Base-by-base conservation (phyloP, 177 flowering plant genomes). In the Vitis hybrid region DNA sequence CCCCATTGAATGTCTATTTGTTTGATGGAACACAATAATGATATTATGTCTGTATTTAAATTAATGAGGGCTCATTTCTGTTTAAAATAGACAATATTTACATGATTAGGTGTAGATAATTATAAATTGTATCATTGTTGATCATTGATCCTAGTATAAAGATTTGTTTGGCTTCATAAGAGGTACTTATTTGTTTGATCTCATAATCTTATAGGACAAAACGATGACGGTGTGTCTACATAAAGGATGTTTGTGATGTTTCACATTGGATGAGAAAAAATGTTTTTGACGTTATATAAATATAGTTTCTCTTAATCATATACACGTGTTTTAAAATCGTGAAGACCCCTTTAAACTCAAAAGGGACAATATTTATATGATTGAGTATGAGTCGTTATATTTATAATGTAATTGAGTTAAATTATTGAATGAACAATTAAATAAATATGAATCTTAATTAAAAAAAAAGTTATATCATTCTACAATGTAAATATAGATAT, bases 181-280 rank as follows among this genome's bases (percentile, higher is more conserved):
- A 0, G 0, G 0, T 24, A 0, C 0, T 24, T 24, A 24, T 24
- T 24, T 24, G 4, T 3, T 24, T 24, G 0, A 0, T 0, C 4
- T 0, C 0, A 24, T 0, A 24, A 24, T 24, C 0, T 0, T 0
- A 24, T 24, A 24, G 0, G 28, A 24, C 1, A 24, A 24, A 24
- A 24, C 4, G 4, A 24, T 24, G 0, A 24, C 0, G 1, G 0
- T 24, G 4, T 24, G 4, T 24, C 0, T 24, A 0, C 28, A 24
- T 3, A 0, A 0, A 24, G 4, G 0, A 0, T 24, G 0, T 3
- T 24, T 24, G 0, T 24, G 0, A 24, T 24, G 4, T 24, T 0
- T 24, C 28, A 24, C 0, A 24, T 24, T 0, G 0, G 0, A 24
- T 0, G 0, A 0, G 0, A 3, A 24, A 3, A 0, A 24, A 24